A percentile compares a stretch with the other conserved stretches of the same genome.
phyloP scores from a whole-genome alignment of 1,284 basidiomycete genomes.

The Nidula niveotomentosa region DNA sequence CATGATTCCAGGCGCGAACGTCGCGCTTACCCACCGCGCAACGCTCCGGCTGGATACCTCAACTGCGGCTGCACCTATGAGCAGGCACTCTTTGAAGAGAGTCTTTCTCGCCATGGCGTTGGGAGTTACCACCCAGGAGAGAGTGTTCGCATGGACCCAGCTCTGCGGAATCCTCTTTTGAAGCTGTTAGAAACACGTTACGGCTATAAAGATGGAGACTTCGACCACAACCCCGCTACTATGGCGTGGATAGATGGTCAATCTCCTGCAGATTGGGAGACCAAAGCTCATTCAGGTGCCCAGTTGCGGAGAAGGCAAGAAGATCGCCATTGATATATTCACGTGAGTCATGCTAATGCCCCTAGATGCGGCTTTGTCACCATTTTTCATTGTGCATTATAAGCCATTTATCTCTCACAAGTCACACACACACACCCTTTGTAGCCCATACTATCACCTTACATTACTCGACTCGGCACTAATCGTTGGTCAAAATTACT shows the following conservation, averaged over 20 bases:
- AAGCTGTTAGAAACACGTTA: slow-evolving; percentile 69
- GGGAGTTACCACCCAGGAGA: slow-evolving; percentile 82
- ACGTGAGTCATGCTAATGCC: neutral
- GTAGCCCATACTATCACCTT: neutral
- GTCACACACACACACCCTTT: too few species aligned
- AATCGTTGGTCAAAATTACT: neutral
- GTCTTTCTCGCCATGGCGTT: slow-evolving; percentile 70
- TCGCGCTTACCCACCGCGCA: slow-evolving; percentile 72
- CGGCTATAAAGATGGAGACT: slow-evolving; percentile 81
- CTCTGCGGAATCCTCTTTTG: slow-evolving; percentile 74
- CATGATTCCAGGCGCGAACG: slow-evolving; percentile 83
- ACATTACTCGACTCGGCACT: neutral
- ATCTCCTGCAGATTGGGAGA: slow-evolving; percentile 62
- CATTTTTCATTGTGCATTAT: neutral
- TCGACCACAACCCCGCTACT: slow-evolving; percentile 63
- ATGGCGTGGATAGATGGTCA: slow-evolving; percentile 68
- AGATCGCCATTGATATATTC: slow-evolving; percentile 23
- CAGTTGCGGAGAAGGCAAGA: slow-evolving; percentile 24
- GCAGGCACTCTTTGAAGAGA: slow-evolving; percentile 83
- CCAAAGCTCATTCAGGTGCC: slow-evolving; percentile 34
- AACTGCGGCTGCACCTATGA: slow-evolving; percentile 83
- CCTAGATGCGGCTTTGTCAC: neutral
- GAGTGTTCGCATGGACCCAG: slow-evolving; percentile 83
- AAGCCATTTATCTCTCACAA: neutral
- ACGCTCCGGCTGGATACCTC: slow-evolving; percentile 71